phyloP scores from a whole-genome alignment of 2,329 filamentous ascomycete species.

The Diaporthe caulivora region DNA sequence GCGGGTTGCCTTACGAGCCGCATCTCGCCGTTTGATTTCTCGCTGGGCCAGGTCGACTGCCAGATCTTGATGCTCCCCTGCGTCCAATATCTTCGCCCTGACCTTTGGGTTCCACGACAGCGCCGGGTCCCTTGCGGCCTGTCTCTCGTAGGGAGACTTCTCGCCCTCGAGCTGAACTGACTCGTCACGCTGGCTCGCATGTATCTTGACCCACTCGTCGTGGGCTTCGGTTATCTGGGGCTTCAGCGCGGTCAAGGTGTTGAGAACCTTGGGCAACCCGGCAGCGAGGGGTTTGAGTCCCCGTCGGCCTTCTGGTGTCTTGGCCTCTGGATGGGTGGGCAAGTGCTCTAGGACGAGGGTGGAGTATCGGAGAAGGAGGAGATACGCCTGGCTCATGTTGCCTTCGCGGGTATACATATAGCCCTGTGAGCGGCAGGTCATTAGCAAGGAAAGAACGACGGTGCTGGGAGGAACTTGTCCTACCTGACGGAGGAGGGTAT shows the following conservation, averaged over 20 bases:
- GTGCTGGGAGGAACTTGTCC: conserved; percentile 16
- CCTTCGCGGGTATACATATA: conserved; percentile 87
- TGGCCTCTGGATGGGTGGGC: conserved; percentile 80
- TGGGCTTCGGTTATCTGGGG: conserved; percentile 80
- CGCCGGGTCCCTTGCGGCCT: conserved; percentile 71
- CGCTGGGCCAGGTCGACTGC: conserved; percentile 81
- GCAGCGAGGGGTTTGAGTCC: conserved; percentile 67
- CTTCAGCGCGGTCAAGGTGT: conserved; percentile 82
- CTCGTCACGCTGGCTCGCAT: conserved; percentile 51
- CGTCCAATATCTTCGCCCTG: conserved; percentile 72
- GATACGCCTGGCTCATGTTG: conserved; percentile 88
- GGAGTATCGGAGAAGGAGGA: conserved; percentile 91
- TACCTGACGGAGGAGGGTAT: conserved; percentile 85
- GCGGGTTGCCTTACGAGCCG: conserved; percentile 67
- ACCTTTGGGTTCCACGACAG: conserved; percentile 57
- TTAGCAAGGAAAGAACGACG: background rate
- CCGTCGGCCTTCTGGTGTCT: conserved; percentile 72
- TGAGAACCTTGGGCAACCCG: conserved; percentile 70
- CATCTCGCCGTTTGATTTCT: conserved; percentile 78
- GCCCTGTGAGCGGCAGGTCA: conserved; percentile 67
- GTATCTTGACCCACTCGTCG: conserved; percentile 73
- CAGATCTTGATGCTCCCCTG: conserved; percentile 78
- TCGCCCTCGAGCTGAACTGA: conserved; percentile 41
- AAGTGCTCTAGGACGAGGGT: conserved; percentile 84
- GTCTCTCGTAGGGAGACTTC: conserved; percentile 56